Evolutionary conservation across 768 basidiomycete species (phyloP), one percentile per base, ranked within the genome.

Genomic region (Gloeostereum incarnatum): DNA sequence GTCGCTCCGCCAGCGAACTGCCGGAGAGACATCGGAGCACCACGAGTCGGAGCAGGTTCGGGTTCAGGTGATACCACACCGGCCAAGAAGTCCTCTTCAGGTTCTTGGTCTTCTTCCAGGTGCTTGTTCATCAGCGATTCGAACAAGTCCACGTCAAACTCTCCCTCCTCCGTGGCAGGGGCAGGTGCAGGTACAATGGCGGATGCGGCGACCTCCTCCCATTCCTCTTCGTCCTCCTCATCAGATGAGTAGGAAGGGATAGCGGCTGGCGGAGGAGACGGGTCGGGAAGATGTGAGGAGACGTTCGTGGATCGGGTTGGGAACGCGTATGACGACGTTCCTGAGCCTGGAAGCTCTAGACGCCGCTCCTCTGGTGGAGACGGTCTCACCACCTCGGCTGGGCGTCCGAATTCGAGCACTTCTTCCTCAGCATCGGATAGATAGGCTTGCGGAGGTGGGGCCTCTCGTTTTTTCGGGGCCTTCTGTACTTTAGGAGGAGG

Each of bases 351-450:
- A 22, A 46, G 23, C 38, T 46, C 45, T 13, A 46, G 39, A 5
- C 36, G 38, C n/a, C 9, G 8, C 18, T 8, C n/a, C 4, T 4
- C 33, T 11, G 32, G 32, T 3, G 33, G 8, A 14, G 33, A 17
- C 11, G 16, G 33, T 34, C 21, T 34, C 33, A 43, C 40, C 9
- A 60, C 60, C 50, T 70, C 69, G 4, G 57, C 31, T 35, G 50
- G 51, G 21, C 54, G 59, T 5, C 71, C 72, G 43, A 78, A 69
- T 41, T 62, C 60, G 5, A 75, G 60, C 20, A 62, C 62, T 39
- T 74, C 71, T 44, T 64, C 74, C 10, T 68, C 64, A n/a, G 51
- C 57, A 41, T 64, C 55, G n/a, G n/a, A n/a, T n/a, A n/a, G n/a
- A n/a, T n/a, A n/a, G n/a, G n/a, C n/a, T n/a, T n/a, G n/a, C n/a